phyloP scores from a whole-genome alignment of 2,329 filamentous ascomycete genomes.

The Pseudocercospora crystallina region DNA sequence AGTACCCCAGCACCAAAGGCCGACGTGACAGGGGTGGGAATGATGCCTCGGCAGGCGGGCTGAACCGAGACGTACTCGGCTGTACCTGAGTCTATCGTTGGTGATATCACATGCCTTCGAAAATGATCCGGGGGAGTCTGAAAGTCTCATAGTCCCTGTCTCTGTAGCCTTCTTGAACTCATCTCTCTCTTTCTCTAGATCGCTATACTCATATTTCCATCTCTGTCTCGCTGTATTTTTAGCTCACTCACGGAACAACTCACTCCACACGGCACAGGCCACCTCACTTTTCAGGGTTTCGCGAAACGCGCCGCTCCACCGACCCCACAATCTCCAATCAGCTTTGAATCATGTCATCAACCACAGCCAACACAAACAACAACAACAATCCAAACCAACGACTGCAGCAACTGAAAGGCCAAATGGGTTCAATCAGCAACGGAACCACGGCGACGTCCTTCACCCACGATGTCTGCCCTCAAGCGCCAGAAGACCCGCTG shows the following conservation, averaged over 20 bases:
- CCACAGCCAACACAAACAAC: constrained; percentile 4
- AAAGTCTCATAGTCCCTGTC: not conserved
- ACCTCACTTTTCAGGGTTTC: constrained; percentile 3
- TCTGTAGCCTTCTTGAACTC: not conserved
- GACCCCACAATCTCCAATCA: constrained; percentile 5
- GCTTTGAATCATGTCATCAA: constrained; percentile 22
- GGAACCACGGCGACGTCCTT: constrained; percentile 25
- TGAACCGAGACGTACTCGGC: too few relatives aligned
- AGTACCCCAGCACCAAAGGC: too few relatives aligned
- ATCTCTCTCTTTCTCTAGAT: not conserved
- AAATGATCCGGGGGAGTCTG: not conserved
- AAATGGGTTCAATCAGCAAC: constrained; percentile 24
- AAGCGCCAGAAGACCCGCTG: constrained; percentile 86
- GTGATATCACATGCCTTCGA: constrained; percentile 10
- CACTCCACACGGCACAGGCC: constrained; percentile 2
- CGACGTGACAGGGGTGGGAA: too few relatives aligned
- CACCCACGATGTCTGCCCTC: constrained; percentile 28
- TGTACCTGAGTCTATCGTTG: not conserved
- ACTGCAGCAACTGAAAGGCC: constrained; percentile 30
- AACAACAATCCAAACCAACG: constrained; percentile 39
- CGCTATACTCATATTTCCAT: not conserved
- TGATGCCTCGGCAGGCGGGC: too few relatives aligned
- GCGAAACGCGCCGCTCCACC: not conserved
- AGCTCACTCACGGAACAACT: not conserved
- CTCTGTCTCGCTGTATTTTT: not conserved